phyloP scores from a whole-genome alignment of 225 moss, liverwort and hornwort genomes.

The Lunularia cruciata region DNA sequence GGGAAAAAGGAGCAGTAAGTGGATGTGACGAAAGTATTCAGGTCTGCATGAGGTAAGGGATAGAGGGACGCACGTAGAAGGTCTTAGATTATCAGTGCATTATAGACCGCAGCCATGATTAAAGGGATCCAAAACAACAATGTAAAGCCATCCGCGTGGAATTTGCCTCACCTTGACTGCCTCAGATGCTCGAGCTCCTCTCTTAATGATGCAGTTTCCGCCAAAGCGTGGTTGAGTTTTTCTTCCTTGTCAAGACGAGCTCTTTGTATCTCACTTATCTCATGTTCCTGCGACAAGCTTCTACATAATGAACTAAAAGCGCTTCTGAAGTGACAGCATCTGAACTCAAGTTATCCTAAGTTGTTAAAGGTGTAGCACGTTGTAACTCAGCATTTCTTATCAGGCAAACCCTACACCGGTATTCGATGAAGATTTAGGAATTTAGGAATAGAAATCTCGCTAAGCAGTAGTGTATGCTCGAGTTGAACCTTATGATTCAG shows the following conservation, averaged over 20 bases:
- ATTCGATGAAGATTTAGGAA: too few species aligned
- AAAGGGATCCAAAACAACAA: too few species aligned
- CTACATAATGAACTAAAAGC: too few species aligned
- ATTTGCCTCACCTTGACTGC: conserved; percentile 42
- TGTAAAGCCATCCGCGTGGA: not conserved
- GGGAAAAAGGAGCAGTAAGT: conserved; percentile 15
- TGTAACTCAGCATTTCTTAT: too few species aligned
- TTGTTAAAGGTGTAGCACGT: too few species aligned
- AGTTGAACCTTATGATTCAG: too few species aligned
- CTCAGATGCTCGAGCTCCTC: conserved; percentile 69
- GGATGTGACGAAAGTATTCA: not conserved
- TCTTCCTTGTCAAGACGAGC: conserved; percentile 73
- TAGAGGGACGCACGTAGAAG: too few species aligned
- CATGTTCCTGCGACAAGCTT: conserved; percentile 98
- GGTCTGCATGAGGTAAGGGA: not conserved
- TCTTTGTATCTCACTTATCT: conserved; percentile 72
- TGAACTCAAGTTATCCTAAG: too few species aligned
- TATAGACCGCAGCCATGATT: not conserved
- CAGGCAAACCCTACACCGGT: too few species aligned
- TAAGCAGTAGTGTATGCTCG: too few species aligned
- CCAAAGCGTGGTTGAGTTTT: conserved; percentile 63
- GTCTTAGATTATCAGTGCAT: not conserved
- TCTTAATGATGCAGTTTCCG: conserved; percentile 52
- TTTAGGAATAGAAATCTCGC: too few species aligned
- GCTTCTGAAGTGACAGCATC: too few species aligned